Evolutionary conservation across 768 basidiomycete species (phyloP).

Genomic region (Termitomyces sp.): DNA sequence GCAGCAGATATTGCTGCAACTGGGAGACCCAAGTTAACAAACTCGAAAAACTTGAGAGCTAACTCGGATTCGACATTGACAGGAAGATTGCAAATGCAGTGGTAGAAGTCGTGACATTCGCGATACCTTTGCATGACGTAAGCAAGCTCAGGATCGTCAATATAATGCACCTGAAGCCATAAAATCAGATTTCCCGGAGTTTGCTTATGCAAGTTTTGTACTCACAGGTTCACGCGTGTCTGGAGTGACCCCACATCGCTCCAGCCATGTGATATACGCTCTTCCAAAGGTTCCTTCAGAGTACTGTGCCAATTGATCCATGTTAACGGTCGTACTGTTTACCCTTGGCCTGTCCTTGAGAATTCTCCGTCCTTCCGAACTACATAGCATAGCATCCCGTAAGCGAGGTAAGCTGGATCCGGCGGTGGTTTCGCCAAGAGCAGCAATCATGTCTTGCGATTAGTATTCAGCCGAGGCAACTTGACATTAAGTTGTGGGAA

Average conservation of each 20-base stretch:
- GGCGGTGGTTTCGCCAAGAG: conserved; percentile 90
- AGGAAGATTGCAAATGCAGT: conserved; percentile 84
- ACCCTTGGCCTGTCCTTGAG: conserved; percentile 82
- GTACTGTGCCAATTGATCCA: conserved; percentile 58
- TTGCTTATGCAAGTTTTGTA: neutral
- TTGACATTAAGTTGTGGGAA: conserved; percentile 1
- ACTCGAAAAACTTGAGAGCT: conserved; percentile 92
- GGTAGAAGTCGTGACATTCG: conserved; percentile 97
- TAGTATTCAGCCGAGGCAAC: neutral
- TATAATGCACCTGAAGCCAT: conserved; percentile 75
- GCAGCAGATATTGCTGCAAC: conserved; percentile 77
- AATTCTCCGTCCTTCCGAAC: conserved; percentile 79
- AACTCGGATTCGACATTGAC: conserved; percentile 90
- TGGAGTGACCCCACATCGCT: conserved; percentile 83
- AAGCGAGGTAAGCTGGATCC: conserved; percentile 71
- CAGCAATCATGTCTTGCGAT: conserved; percentile 85
- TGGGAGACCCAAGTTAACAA: conserved; percentile 86
- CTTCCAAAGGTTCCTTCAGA: conserved; percentile 81
- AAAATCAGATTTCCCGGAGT: conserved; percentile 3
- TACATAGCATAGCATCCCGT: conserved; percentile 71
- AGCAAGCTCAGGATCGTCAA: conserved; percentile 91
- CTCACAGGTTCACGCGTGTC: conserved; percentile 88
- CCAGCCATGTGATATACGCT: conserved; percentile 87
- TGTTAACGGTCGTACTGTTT: conserved; percentile 69
- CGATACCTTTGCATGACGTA: conserved; percentile 98